phyloP scores from a whole-genome alignment of 208 protist species.

The Crithidia brevicula region DNA sequence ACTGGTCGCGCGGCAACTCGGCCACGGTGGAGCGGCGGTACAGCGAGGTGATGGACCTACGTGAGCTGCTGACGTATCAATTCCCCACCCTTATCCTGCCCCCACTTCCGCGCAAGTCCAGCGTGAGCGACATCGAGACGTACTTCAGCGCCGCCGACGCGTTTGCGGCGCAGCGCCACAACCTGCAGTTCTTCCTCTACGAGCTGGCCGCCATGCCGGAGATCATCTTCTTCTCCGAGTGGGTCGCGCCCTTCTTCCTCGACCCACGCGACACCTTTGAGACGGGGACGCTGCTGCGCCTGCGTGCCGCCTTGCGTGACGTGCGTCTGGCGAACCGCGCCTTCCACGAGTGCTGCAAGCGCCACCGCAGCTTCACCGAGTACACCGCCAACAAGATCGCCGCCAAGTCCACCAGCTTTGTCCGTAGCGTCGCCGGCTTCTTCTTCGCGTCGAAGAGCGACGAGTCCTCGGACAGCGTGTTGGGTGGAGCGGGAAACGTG shows the following conservation, averaged over 20 bases:
- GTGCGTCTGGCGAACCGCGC: conserved; percentile 46
- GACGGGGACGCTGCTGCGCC: conserved; percentile 45
- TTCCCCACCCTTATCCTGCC: conserved; percentile 80
- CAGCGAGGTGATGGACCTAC: conserved; percentile 79
- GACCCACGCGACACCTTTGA: conserved; percentile 78
- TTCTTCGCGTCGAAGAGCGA: conserved; percentile 33
- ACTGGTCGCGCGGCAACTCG: conserved; percentile 56
- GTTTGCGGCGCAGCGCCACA: conserved; percentile 56
- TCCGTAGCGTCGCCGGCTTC: conserved; percentile 62
- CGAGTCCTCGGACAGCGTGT: conserved; percentile 21
- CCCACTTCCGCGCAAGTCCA: conserved; percentile 78
- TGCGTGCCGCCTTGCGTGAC: conserved; percentile 45
- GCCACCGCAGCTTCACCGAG: conserved; percentile 52
- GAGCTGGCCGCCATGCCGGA: conserved; percentile 75
- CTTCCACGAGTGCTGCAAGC: conserved; percentile 62
- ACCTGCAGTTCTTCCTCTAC: conserved; percentile 72
- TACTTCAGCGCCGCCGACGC: conserved; percentile 62
- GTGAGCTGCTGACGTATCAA: conserved; percentile 68
- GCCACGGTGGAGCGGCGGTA: conserved; percentile 78
- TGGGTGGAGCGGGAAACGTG: conserved; percentile 7
- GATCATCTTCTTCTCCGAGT: conserved; percentile 79
- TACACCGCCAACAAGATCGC: conserved; percentile 61
- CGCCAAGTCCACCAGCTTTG: conserved; percentile 53
- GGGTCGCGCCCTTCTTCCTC: conserved; percentile 76
- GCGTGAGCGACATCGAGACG: conserved; percentile 68